Evolutionary conservation across 2,329 filamentous ascomycete species (phyloP).

Genomic region (Penicillium corylophilum): DNA sequence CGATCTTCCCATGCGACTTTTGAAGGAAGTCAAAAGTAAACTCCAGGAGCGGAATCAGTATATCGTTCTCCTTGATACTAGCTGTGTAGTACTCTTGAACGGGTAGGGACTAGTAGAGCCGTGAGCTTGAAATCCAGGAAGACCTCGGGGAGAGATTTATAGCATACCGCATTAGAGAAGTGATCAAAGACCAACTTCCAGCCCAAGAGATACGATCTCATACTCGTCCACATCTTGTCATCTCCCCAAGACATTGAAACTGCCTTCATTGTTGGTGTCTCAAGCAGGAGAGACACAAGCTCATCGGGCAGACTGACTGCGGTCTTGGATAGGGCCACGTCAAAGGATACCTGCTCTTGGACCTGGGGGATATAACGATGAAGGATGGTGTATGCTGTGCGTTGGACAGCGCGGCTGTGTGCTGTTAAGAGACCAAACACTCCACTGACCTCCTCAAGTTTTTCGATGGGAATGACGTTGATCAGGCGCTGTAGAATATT

Average conservation of each 20-base stretch:
- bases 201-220: constrained; percentile 79
- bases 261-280: constrained; percentile 69
- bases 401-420: constrained; percentile 72
- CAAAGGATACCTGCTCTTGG: constrained; percentile 80
- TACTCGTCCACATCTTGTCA: constrained; percentile 62
- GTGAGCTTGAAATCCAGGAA: constrained; percentile 24
- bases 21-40: constrained; percentile 85
- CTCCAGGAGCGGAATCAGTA: constrained; percentile 67
- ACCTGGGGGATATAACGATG: constrained; percentile 73
- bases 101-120: constrained; percentile 61
- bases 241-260: constrained; percentile 66
- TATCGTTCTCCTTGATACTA: constrained; percentile 71
- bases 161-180: constrained; percentile 63
- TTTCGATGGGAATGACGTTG: constrained; percentile 60
- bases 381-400: constrained; percentile 75
- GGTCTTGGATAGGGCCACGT: constrained; percentile 57
- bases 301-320: constrained; percentile 75
- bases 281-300: constrained; percentile 76
- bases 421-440: constrained; percentile 76
- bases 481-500: constrained; percentile 70
- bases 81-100: constrained; percentile 79
- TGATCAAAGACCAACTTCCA: constrained; percentile 92
- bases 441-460: constrained; percentile 63
- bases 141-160: background rate
- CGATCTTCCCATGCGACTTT: constrained; percentile 68